These are phyloP conservation scores for Jasminum sambac DNA, from an alignment of 257 asterid species.

Conservation along the genomic window DNA sequence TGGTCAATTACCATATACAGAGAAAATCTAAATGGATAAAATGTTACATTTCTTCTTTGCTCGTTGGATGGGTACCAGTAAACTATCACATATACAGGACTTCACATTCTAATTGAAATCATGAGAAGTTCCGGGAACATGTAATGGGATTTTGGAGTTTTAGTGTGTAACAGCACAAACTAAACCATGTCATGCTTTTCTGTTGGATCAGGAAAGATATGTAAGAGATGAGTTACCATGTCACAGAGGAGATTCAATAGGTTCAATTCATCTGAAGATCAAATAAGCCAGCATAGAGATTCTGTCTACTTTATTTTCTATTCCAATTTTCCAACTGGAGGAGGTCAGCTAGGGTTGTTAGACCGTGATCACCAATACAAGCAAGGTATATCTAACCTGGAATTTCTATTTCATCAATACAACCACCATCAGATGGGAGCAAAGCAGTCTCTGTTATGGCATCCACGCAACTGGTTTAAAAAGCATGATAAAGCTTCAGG, in stretches of 20 bases:
- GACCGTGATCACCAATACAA: constrained; percentile 16
- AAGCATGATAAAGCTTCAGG: constrained; percentile 22
- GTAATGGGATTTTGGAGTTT: neutral
- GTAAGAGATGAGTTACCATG: constrained; percentile 14
- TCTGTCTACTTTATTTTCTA: constrained; percentile 1
- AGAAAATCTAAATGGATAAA: neutral
- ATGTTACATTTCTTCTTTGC: neutral
- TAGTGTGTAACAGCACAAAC: neutral
- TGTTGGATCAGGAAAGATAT: constrained; percentile 3
- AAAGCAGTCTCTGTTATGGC: constrained; percentile 78
- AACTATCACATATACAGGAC: neutral
- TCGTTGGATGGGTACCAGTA: neutral
- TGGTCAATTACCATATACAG: neutral
- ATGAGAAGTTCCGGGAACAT: neutral
- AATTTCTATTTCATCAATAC: constrained; percentile 64
- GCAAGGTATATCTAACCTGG: constrained; percentile 48
- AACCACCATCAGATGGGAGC: constrained; percentile 64
- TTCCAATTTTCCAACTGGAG: constrained; percentile 2
- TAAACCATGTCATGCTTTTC: neutral
- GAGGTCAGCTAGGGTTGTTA: neutral
- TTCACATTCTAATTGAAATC: constrained; percentile 1
- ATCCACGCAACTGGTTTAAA: constrained; percentile 71
- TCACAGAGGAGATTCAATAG: neutral
- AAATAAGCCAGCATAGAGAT: constrained; percentile 14
- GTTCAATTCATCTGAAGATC: constrained; percentile 4